Evolutionary conservation across 1,139 yeast genomes (phyloP).

Genomic region (Magnusiomyces tetraspermus): DNA sequence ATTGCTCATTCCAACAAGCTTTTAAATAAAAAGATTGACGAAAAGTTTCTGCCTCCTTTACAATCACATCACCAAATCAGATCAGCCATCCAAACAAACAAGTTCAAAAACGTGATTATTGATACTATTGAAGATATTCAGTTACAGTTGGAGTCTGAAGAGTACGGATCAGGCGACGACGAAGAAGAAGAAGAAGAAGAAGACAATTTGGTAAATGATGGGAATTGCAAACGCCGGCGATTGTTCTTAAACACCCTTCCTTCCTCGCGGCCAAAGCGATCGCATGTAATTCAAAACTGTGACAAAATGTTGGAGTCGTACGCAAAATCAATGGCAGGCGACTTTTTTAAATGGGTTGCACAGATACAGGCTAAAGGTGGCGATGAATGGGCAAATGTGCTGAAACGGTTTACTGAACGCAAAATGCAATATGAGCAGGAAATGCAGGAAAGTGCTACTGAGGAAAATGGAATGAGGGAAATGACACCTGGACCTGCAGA

Average conservation of each 20-base stretch:
- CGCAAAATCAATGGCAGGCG: not conserved
- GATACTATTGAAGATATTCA: not conserved
- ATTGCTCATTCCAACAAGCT: constrained; percentile 2
- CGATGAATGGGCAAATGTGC: not conserved
- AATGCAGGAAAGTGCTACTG: not conserved
- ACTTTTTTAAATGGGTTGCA: constrained; percentile 1
- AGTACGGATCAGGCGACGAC: too few species aligned
- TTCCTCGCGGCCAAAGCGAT: not conserved
- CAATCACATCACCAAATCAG: constrained; percentile 1
- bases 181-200: not conserved
- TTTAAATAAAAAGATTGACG: not conserved
- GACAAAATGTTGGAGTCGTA: not conserved
- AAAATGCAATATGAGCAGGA: not conserved
- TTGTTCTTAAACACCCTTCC: not conserved
- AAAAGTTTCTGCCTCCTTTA: not conserved
- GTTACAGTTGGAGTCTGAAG: not conserved
- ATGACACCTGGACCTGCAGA: not conserved
- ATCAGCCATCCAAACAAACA: not conserved
- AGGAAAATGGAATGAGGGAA: not conserved
- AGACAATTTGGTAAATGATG: not conserved
- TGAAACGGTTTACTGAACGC: not conserved
- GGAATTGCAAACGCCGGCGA: not conserved
- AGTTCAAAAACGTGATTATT: not conserved
- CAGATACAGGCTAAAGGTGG: not conserved
- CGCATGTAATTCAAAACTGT: not conserved